These are phyloP conservation scores for Dendrobium nobile DNA, from an alignment of 106 monocot genomes.

Conservation along the genomic window DNA sequence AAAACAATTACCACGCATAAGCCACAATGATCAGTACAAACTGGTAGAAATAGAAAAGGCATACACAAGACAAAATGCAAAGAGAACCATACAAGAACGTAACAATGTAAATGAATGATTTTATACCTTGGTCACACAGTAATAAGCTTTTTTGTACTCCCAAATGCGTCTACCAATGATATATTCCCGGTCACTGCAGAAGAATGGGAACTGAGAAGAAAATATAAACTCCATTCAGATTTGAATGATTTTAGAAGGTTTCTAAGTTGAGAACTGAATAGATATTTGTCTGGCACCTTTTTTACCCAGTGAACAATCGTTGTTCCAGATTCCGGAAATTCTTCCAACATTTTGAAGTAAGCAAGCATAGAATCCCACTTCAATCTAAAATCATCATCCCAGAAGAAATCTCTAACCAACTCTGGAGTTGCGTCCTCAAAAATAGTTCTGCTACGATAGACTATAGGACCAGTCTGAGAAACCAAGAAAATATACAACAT, in stretches of 20 bases:
- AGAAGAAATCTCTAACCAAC: slow-evolving; percentile 93
- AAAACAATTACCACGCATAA: neutral
- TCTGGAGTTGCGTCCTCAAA: slow-evolving; percentile 97
- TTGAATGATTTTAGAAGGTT: slow-evolving; percentile 6
- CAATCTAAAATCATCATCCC: slow-evolving; percentile 89
- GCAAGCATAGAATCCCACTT: slow-evolving; percentile 96
- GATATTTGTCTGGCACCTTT: slow-evolving; percentile 42
- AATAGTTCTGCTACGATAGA: slow-evolving; percentile 74
- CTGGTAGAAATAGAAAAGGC: neutral
- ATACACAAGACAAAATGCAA: neutral
- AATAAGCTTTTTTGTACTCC: slow-evolving; percentile 81
- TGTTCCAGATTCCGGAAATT: slow-evolving; percentile 54
- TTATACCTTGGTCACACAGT: slow-evolving; percentile 90
- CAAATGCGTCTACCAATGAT: slow-evolving; percentile 89
- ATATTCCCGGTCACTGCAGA: slow-evolving; percentile 95
- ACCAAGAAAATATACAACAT: neutral
- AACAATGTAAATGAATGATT: neutral
- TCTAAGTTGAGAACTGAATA: slow-evolving; percentile 4
- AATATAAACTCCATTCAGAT: slow-evolving; percentile 6
- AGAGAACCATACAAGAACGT: neutral
- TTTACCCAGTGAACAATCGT: slow-evolving; percentile 92
- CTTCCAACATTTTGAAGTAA: slow-evolving; percentile 71
- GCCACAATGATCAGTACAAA: neutral
- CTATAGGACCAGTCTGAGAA: slow-evolving; percentile 58
- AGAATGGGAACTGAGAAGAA: slow-evolving; percentile 87